Base-by-base conservation (phyloP, 345 rosid species). In the Populus pruinosa region DNA sequence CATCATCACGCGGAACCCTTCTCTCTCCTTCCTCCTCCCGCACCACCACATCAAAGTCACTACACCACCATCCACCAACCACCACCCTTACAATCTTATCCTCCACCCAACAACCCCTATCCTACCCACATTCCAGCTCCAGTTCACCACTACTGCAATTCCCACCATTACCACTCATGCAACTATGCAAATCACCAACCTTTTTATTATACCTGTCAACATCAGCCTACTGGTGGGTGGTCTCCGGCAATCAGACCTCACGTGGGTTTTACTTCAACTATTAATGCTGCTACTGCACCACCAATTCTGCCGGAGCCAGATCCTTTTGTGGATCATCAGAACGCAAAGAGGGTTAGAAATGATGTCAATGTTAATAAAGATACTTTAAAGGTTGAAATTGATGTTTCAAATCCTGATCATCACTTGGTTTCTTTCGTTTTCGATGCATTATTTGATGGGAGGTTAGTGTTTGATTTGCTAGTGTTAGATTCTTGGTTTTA, bases 281-380 rank as follows among this genome's bases (percentile, higher is more conserved):
- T 41, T 10, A 41, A 2, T 41, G 11, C 63, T 56, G 8, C 59
- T 18, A 6, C 23, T 53, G n/a, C 59, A 53, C 81, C 38, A 27
- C 82, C 64, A 63, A 43, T 76, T 74, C 83, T 82, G 31, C 87
- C 91, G 31, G 88, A 83, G 29, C 88, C 92, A 25, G 88, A 87
- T n/a, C 87, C 90, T n/a, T 91, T 86, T 25, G 92, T 91, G 47
- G 97, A 94, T 75, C 94, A 94, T 81, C 94, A 87, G 85, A 91
- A 74, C 50, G 94, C 98, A 0, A 93, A 91, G 93, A 95, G 93
- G 85, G 93, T 95, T 65, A 90, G 90, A 83, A 95, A 91, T 76
- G 94, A 90, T 74, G 98, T 95, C 64, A 94, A 94, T 83, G 95
- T 95, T 71, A 94, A 90, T 59, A 95, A 93, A 82, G 94, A 87